Evolutionary conservation across 768 basidiomycete species (phyloP).

Genomic region (Macrolepiota albuminosa): DNA sequence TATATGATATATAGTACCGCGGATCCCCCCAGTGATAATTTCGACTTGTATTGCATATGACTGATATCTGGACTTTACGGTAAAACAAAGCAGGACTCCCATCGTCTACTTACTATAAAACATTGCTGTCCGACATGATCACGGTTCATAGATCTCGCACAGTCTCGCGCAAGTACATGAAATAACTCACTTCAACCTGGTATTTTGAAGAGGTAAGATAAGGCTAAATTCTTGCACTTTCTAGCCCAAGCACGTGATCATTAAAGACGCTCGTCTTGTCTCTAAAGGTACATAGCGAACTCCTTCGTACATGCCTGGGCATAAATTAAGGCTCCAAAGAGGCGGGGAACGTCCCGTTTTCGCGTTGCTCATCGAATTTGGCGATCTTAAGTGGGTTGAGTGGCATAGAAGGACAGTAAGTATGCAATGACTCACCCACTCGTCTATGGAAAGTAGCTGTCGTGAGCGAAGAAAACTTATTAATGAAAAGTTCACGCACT

Average conservation of each 20-base stretch:
- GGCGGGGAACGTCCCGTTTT: slow-evolving; percentile 88
- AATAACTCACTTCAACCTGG: neutral
- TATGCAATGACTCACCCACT: slow-evolving; percentile 63
- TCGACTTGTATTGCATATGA: no score
- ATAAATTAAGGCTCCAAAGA: slow-evolving; percentile 61
- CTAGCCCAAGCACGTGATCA: slow-evolving; percentile 12
- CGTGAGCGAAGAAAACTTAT: slow-evolving; percentile 4
- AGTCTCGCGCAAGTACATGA: neutral
- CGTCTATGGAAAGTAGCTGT: slow-evolving; percentile 45
- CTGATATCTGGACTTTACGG: neutral
- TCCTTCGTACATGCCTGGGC: neutral
- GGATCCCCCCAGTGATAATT: no score
- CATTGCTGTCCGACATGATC: neutral
- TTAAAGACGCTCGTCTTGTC: slow-evolving; percentile 9
- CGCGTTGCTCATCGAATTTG: slow-evolving; percentile 95
- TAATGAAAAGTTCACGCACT: slow-evolving; percentile 53
- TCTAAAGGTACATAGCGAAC: neutral
- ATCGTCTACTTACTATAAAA: no score
- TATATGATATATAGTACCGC: neutral
- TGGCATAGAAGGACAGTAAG: slow-evolving; percentile 9
- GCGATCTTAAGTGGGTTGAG: slow-evolving; percentile 46
- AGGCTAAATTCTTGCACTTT: neutral
- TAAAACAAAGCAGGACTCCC: neutral
- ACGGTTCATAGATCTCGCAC: neutral
- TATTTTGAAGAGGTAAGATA: neutral